Conservation (phyloP, 1,284 basidiomycete genomes). For the Caloboletus inedulis region DNA sequence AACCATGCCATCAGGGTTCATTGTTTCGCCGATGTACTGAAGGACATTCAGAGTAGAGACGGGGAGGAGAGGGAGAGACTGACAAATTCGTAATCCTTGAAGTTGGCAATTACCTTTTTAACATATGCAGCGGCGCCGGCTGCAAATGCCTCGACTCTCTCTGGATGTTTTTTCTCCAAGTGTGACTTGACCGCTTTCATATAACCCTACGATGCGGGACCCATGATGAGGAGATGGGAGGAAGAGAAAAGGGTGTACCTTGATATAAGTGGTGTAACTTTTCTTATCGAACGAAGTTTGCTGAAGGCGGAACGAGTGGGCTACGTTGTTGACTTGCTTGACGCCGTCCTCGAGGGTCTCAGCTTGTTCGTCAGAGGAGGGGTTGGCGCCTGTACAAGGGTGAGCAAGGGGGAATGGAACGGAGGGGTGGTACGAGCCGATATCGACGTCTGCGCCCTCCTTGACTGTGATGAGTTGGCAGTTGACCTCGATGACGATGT, state of each 20-base stretch:
- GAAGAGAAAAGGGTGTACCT: slow-evolving; percentile 46
- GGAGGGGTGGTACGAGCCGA: slow-evolving; percentile 55
- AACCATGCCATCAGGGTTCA: slow-evolving; percentile 89
- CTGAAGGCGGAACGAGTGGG: slow-evolving; percentile 90
- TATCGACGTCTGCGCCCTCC: slow-evolving; percentile 82
- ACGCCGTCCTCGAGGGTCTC: slow-evolving; percentile 85
- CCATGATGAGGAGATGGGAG: slow-evolving; percentile 8
- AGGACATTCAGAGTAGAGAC: slow-evolving; percentile 14
- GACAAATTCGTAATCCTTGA: slow-evolving; percentile 90
- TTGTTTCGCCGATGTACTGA: slow-evolving; percentile 83
- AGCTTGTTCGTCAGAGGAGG: slow-evolving; percentile 85
- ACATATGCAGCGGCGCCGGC: slow-evolving; percentile 74
- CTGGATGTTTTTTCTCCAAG: slow-evolving; percentile 59
- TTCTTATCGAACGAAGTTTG: slow-evolving; percentile 91
- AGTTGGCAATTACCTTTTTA: slow-evolving; percentile 88
- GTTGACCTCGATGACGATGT: slow-evolving; percentile 90
- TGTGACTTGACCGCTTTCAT: slow-evolving; percentile 79
- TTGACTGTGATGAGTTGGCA: slow-evolving; percentile 76
- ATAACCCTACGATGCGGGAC: slow-evolving; percentile 53
- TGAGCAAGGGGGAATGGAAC: slow-evolving; percentile 3
- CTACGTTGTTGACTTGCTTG: slow-evolving; percentile 84
- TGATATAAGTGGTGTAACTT: slow-evolving; percentile 81
- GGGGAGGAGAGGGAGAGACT: slow-evolving; percentile 23
- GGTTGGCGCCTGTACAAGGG: slow-evolving; percentile 69
- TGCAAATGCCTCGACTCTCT: slow-evolving; percentile 80